Evolutionary conservation across 768 basidiomycete genomes (phyloP), one percentile per base, ranked within the genome.

Genomic region (Peribolospora kevripleyi): DNA sequence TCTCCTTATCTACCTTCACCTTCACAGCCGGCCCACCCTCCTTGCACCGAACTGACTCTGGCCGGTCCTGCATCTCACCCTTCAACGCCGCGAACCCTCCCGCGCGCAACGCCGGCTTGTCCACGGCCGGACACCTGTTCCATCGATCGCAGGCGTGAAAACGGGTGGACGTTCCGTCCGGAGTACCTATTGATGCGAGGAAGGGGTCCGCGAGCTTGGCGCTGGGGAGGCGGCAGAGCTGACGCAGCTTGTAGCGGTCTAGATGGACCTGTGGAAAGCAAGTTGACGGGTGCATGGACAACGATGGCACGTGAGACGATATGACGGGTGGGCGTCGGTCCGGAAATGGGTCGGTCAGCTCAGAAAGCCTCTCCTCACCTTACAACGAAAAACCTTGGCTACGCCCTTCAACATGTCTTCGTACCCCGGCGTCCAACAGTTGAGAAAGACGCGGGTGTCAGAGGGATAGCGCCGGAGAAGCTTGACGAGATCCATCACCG

Each of bases 391-490:
- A 0, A 72, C 70, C 3, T 71, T 68, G 3, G 81, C 74, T 6
- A 95, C 69, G 0, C 73, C 82, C 62, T 85, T 84, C 39, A 93
- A 70, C 10, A 90, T 69, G 55, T 88, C 84, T 66, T 98, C 91
- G 65, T 93, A 95, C 0, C 91, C 91, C 80, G 83, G 90, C 0
- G 90, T 91, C 91, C 91, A 98, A 0, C 76, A 65, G 63, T 93
- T 91, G 55, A 98, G 72, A 69, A 82, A 95, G 69, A 97, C 93
- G 54, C 76, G 71, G 0, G 79, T 79, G 4, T 73, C 69, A 0
- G 70, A 58, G 0, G 86, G 81, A 55, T 80, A 82, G 3, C 78
- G 63, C 7, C 71, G 69, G 67, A 95, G 80, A 1, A 93, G 71
- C 13, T 76, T 69, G 14, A 85, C 66, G 3, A 91, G 68, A 3